Percentiles rank a stretch among this genome's conserved stretches.
phyloP scores from a whole-genome alignment of 805 yeast genomes.

The Candida pseudofarinosa region DNA sequence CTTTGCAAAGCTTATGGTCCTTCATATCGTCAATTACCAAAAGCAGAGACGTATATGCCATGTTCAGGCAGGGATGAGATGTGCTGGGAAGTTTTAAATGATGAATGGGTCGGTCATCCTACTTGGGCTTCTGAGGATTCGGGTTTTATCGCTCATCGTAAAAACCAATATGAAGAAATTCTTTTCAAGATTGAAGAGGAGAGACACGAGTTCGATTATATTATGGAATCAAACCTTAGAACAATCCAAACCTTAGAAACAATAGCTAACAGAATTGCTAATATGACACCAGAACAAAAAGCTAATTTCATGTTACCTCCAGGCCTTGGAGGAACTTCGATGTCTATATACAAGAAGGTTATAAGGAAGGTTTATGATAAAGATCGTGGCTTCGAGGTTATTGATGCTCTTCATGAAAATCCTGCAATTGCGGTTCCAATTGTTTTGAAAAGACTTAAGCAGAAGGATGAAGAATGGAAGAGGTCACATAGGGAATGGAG shows the following conservation, averaged over 20 bases:
- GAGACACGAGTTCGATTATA: conserved; percentile 93
- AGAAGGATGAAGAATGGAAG: conserved; percentile 98
- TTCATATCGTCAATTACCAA: conserved; percentile 87
- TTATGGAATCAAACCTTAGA: conserved; percentile 90
- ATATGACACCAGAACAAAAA: conserved; percentile 89
- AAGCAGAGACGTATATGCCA: conserved; percentile 92
- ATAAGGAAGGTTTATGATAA: conserved; percentile 89
- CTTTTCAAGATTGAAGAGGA: conserved; percentile 94
- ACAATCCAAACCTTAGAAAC: conserved; percentile 95
- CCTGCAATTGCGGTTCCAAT: conserved; percentile 96
- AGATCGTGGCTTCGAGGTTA: conserved; percentile 93
- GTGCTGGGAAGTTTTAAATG: conserved; percentile 98
- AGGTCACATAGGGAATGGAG: conserved; percentile 98
- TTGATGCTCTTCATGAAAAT: conserved; percentile 90
- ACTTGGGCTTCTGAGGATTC: conserved; percentile 99
- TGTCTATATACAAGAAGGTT: conserved; percentile 89
- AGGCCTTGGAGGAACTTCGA: conserved; percentile 88
- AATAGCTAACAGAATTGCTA: conserved; percentile 87
- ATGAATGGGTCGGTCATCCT: conserved; percentile 99
- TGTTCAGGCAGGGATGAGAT: conserved; percentile 97
- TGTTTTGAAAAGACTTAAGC: conserved; percentile 86
- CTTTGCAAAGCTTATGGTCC: conserved; percentile 95
- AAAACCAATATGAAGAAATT: conserved; percentile 96
- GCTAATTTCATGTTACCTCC: conserved; percentile 82
- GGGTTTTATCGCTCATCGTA: conserved; percentile 97